These are phyloP conservation scores for Massariosphaeria phaeospora DNA, from an alignment of 495 filamentous ascomycete species.

Conservation along the genomic window DNA sequence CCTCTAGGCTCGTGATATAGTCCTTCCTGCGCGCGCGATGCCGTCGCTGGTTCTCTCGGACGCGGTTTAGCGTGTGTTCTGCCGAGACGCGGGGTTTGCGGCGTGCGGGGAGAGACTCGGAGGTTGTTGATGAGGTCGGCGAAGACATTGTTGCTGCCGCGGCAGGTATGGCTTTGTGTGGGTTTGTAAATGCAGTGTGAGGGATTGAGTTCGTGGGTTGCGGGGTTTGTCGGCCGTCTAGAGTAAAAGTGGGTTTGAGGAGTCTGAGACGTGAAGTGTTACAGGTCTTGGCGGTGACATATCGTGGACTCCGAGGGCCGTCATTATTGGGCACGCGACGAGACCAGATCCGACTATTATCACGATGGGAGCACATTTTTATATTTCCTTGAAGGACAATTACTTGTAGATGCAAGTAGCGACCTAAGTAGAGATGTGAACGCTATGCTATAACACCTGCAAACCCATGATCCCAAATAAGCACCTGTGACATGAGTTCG, in stretches of 20 bases:
- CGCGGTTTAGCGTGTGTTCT: slow-evolving; percentile 25
- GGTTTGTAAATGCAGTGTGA: neutral
- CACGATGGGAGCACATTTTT: too few relatives aligned
- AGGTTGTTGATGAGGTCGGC: neutral
- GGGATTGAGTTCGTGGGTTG: too few relatives aligned
- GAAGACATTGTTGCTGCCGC: neutral
- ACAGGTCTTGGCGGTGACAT: slow-evolving; percentile 1
- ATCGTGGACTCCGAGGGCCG: neutral
- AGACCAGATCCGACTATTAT: too few relatives aligned
- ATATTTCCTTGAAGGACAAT: too few relatives aligned
- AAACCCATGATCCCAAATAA: too few relatives aligned
- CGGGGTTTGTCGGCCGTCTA: too few relatives aligned
- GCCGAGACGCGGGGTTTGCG: slow-evolving; percentile 18
- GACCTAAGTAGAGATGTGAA: too few relatives aligned
- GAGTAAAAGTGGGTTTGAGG: neutral
- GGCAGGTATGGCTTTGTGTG: neutral
- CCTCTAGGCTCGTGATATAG: slow-evolving; percentile 21
- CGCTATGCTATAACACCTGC: too few relatives aligned
- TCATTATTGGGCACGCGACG: too few relatives aligned
- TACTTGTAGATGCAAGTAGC: too few relatives aligned
- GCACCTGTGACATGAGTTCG: too few relatives aligned
- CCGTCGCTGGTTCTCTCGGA: slow-evolving; percentile 28
- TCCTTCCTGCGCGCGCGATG: slow-evolving; percentile 25
- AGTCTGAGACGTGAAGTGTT: neutral
- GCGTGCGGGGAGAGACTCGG: neutral